Conservation (phyloP, 306 rosid species). For the Styphnolobium japonicum region DNA sequence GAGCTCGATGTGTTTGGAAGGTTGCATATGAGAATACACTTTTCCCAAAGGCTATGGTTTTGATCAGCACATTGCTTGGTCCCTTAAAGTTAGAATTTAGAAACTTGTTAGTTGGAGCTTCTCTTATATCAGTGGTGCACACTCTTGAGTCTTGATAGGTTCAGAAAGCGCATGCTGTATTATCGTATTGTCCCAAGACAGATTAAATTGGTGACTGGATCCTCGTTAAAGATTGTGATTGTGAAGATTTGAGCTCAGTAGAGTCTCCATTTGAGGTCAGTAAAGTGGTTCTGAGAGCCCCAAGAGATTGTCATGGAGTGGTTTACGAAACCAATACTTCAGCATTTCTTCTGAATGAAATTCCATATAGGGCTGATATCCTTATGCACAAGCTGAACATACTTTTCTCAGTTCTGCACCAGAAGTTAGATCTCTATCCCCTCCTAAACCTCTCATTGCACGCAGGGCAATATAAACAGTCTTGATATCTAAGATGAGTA, state of each 20-base stretch:
- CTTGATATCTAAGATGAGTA: constrained; percentile 15
- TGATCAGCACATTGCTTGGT: constrained; percentile 97
- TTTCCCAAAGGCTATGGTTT: constrained; percentile 94
- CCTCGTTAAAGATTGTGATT: constrained; percentile 79
- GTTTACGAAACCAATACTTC: constrained; percentile 95
- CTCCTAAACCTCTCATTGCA: constrained; percentile 77
- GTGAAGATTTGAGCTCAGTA: constrained; percentile 83
- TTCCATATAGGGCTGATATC: constrained; percentile 80
- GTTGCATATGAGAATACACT: constrained; percentile 94
- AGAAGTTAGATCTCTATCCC: constrained; percentile 75
- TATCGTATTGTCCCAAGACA: constrained; percentile 86
- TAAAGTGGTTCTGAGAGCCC: constrained; percentile 91
- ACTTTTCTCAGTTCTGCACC: constrained; percentile 93
- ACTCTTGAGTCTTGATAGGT: constrained; percentile 93
- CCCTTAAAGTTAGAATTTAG: constrained; percentile 93
- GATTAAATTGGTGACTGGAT: constrained; percentile 86
- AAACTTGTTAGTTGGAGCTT: constrained; percentile 92
- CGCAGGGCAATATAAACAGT: constrained; percentile 45
- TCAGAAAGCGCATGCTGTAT: constrained; percentile 93
- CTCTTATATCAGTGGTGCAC: constrained; percentile 82
- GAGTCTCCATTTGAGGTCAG: constrained; percentile 97
- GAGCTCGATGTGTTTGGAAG: constrained; percentile 94
- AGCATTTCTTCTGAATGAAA: constrained; percentile 93
- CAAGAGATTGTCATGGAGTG: constrained; percentile 94
- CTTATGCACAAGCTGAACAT: constrained; percentile 91